phyloP scores from a whole-genome alignment of 2,329 filamentous ascomycete genomes.

The Diaporthe aspalathi region DNA sequence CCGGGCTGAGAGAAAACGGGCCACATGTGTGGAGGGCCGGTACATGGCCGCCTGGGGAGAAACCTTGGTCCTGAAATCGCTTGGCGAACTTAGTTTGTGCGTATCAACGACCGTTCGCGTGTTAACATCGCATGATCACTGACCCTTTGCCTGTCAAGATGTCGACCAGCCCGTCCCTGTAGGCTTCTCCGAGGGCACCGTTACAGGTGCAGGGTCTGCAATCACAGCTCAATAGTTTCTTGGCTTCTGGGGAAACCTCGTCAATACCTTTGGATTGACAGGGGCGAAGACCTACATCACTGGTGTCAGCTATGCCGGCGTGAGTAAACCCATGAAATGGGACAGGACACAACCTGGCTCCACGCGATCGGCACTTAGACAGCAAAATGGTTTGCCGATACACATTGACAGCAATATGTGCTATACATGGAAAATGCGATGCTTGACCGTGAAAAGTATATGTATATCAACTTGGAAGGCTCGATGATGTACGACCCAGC shows the following conservation, averaged over 20 bases:
- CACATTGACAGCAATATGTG: slow-evolving; percentile 54
- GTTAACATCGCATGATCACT: background rate
- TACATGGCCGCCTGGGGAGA: slow-evolving; percentile 23
- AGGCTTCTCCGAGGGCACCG: slow-evolving; percentile 5
- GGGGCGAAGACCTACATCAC: slow-evolving; percentile 66
- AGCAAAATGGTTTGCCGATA: background rate
- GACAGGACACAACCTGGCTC: no score
- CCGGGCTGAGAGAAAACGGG: slow-evolving; percentile 31
- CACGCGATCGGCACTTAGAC: no score
- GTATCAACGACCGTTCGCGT: background rate
- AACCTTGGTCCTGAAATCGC: slow-evolving; percentile 32
- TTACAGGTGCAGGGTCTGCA: slow-evolving; percentile 19
- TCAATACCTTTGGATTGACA: slow-evolving; percentile 64
- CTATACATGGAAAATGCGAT: slow-evolving; percentile 68
- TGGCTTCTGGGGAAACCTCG: slow-evolving; percentile 54
- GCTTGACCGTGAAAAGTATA: slow-evolving; percentile 55
- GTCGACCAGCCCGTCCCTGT: slow-evolving; percentile 18
- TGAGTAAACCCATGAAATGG: background rate
- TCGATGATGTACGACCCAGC: slow-evolving; percentile 75
- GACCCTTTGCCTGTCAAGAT: background rate
- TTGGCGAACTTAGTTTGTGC: slow-evolving; percentile 22
- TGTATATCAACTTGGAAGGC: slow-evolving; percentile 50
- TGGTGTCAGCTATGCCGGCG: slow-evolving; percentile 64
- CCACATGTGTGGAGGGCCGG: slow-evolving; percentile 23
- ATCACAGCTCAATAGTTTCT: slow-evolving; percentile 20